A percentile compares a stretch with the other conserved stretches of the same genome.
Evolutionary conservation across 2,329 filamentous ascomycete genomes (phyloP).

Genomic region (Amauroascus verrucosus): DNA sequence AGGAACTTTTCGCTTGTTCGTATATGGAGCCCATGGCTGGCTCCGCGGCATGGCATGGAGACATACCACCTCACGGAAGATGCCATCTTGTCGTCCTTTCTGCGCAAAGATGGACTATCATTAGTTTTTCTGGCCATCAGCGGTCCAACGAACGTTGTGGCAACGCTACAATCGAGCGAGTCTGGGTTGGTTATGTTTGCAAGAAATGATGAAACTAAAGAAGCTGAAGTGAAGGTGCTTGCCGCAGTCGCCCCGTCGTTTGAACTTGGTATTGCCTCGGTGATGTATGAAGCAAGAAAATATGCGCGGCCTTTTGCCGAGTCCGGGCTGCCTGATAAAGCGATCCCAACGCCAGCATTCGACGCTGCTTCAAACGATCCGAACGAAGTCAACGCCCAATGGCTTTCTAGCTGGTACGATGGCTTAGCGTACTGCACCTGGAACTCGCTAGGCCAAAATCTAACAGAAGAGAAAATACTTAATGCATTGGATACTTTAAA

Average conservation of each 20-base stretch:
- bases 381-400: conserved; percentile 46
- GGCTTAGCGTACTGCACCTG: conserved; percentile 92
- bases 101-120: conserved; percentile 60
- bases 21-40: conserved; percentile 73
- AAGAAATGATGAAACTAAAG: conserved; percentile 55
- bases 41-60: conserved; percentile 68
- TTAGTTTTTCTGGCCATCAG: conserved; percentile 71
- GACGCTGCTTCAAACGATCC: conserved; percentile 37
- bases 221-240: conserved; percentile 52
- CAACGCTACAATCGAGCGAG: conserved; percentile 55
- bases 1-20: conserved; percentile 77
- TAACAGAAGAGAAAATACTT: conserved; percentile 72
- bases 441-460: conserved; percentile 77
- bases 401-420: conserved; percentile 85
- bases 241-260: conserved; percentile 62
- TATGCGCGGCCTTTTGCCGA: conserved; percentile 36
- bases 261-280: conserved; percentile 65
- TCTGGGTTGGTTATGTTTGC: conserved; percentile 61
- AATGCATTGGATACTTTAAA: conserved; percentile 62
- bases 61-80: conserved; percentile 63
- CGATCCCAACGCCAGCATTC: conserved; percentile 34
- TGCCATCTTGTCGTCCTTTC: conserved; percentile 66
- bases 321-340: conserved; percentile 7
- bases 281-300: conserved; percentile 77
- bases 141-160: conserved; percentile 59